Evolutionary conservation across 345 rosid species (phyloP).

Genomic region (Lagerstroemia speciosa): DNA sequence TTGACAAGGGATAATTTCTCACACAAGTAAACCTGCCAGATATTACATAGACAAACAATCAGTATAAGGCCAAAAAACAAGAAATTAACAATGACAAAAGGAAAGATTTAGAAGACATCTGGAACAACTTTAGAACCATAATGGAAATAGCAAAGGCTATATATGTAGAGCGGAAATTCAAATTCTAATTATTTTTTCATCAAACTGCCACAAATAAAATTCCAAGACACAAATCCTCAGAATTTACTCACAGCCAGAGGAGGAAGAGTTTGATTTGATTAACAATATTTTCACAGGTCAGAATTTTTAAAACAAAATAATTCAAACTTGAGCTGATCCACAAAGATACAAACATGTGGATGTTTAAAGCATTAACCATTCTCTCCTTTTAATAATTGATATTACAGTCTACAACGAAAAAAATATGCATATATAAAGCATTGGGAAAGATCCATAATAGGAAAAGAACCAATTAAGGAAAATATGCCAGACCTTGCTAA

Average conservation of each 20-base stretch:
- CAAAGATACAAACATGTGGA: neutral
- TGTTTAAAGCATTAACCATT: neutral
- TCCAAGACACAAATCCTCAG: neutral
- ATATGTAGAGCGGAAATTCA: neutral
- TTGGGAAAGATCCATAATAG: neutral
- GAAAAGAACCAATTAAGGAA: neutral
- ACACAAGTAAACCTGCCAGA: constrained; percentile 80
- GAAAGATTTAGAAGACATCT: neutral
- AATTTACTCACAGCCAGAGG: neutral
- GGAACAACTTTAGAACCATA: neutral
- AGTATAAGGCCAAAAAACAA: neutral
- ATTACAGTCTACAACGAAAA: neutral
- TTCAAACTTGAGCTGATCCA: neutral
- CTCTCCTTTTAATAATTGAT: neutral
- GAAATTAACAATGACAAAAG: neutral
- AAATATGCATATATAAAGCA: neutral
- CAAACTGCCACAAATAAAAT: neutral
- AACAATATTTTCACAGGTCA: neutral
- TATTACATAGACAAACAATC: constrained; percentile 6
- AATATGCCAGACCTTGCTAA: constrained; percentile 72
- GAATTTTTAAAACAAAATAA: neutral
- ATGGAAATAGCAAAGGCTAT: neutral
- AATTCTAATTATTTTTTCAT: neutral
- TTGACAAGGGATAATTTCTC: constrained; percentile 84
- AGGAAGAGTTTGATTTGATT: neutral